These are phyloP conservation scores for Epicoccum sorghinum DNA, from an alignment of 2,329 filamentous ascomycete species.

Conservation along the genomic window DNA sequence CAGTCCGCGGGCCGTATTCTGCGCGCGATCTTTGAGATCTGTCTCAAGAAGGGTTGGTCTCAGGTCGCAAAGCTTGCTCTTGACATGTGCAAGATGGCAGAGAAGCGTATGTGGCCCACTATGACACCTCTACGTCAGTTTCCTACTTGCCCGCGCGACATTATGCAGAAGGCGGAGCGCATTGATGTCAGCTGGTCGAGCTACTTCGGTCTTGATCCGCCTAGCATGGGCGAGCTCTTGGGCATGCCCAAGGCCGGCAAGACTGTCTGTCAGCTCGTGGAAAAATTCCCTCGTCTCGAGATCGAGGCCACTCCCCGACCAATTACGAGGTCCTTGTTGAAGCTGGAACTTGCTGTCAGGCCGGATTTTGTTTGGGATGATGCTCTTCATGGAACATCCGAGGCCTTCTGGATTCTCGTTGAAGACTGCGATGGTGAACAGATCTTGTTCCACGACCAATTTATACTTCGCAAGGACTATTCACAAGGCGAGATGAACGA, in stretches of 20 bases:
- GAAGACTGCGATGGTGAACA: slow-evolving; percentile 98
- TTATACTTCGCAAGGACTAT: slow-evolving; percentile 88
- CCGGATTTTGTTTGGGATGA: slow-evolving; percentile 98
- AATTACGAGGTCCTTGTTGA: slow-evolving; percentile 90
- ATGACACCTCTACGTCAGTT: slow-evolving; percentile 97
- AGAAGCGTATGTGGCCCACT: slow-evolving; percentile 99
- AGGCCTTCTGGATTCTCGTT: slow-evolving; percentile 96
- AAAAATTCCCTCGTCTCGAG: slow-evolving; percentile 92
- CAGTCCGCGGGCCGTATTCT: slow-evolving; percentile 97
- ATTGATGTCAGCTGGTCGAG: slow-evolving; percentile 92
- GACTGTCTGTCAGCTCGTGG: slow-evolving; percentile 81
- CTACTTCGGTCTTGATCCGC: slow-evolving; percentile 96
- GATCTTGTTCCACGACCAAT: slow-evolving; percentile 92
- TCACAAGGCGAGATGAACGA: slow-evolving; percentile 85
- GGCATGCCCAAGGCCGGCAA: slow-evolving; percentile 88
- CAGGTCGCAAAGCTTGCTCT: slow-evolving; percentile 90
- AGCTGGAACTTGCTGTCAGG: slow-evolving; percentile 86
- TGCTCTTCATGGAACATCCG: slow-evolving; percentile 80
- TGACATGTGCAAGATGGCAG: slow-evolving; percentile 97
- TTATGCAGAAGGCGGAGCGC: slow-evolving; percentile 89
- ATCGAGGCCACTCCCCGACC: slow-evolving; percentile 94
- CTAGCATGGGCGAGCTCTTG: slow-evolving; percentile 92
- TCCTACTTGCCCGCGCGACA: slow-evolving; percentile 74
- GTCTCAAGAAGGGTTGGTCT: slow-evolving; percentile 96
- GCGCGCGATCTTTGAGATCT: slow-evolving; percentile 94